Evolutionary conservation across 2,329 filamentous ascomycete species (phyloP).

Genomic region (Claviceps purpurea): DNA sequence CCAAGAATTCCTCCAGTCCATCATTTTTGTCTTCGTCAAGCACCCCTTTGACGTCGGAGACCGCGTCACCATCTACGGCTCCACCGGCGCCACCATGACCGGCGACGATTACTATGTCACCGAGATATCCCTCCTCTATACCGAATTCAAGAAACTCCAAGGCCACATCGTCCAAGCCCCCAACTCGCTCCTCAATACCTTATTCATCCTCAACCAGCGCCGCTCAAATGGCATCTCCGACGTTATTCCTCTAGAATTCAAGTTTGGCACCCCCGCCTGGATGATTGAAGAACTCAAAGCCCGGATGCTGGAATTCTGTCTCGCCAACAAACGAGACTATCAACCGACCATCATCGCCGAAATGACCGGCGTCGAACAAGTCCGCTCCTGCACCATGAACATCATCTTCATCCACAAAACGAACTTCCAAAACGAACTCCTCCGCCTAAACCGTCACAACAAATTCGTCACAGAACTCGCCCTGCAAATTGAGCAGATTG

Average conservation of each 20-base stretch:
- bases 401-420: constrained; percentile 97
- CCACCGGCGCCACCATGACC: constrained; percentile 61
- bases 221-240: constrained; percentile 81
- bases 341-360: constrained; percentile 78
- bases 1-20: constrained; percentile 85
- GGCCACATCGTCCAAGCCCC: constrained; percentile 92
- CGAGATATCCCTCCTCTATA: constrained; percentile 83
- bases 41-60: constrained; percentile 96
- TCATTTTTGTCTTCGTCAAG: constrained; percentile 94
- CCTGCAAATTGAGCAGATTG: constrained; percentile 68
- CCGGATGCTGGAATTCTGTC: constrained; percentile 71
- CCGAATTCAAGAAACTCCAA: constrained; percentile 98
- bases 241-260: constrained; percentile 69
- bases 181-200: constrained; percentile 81
- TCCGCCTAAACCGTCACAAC: constrained; percentile 82
- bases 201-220: constrained; percentile 92
- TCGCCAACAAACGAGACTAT: constrained; percentile 78
- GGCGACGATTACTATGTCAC: constrained; percentile 96
- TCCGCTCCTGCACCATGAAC: constrained; percentile 77
- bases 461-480: constrained; percentile 90
- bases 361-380: constrained; percentile 64
- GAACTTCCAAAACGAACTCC: constrained; percentile 88
- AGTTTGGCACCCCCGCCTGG: constrained; percentile 73
- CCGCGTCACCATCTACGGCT: constrained; percentile 82
- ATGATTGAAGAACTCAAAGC: constrained; percentile 73